Percentiles rank a stretch among this genome's conserved stretches.
Evolutionary conservation across 305 asterid genomes (phyloP).

Genomic region (Withania somnifera): DNA sequence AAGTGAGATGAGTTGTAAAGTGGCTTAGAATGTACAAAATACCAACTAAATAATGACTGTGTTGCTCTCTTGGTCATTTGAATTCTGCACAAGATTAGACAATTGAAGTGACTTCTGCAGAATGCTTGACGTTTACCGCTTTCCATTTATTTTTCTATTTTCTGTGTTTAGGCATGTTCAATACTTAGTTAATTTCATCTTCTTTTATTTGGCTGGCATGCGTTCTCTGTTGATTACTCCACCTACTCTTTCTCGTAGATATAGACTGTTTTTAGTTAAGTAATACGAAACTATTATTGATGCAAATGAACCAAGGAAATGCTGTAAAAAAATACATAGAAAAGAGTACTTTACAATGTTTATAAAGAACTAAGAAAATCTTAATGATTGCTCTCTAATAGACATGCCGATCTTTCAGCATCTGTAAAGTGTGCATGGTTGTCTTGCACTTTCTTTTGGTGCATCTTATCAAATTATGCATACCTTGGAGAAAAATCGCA

Average conservation of each 20-base stretch:
- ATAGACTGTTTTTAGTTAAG: not conserved
- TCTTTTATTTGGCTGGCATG: not conserved
- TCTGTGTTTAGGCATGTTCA: not conserved
- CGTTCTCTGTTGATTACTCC: not conserved
- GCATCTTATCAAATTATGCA: not conserved
- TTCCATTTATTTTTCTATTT: not conserved
- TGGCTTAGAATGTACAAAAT: constrained; percentile 8
- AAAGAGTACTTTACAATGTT: not conserved
- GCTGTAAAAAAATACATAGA: not conserved
- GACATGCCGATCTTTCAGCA: not conserved
- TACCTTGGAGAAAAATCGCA: not conserved
- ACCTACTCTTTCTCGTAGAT: not conserved
- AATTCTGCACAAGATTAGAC: not conserved
- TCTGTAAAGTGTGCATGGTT: not conserved
- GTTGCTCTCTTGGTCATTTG: not conserved
- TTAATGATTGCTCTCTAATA: not conserved
- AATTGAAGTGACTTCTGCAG: not conserved
- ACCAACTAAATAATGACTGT: not conserved
- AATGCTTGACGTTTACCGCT: not conserved
- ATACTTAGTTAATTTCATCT: not conserved
- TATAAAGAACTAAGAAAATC: not conserved
- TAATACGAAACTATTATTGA: not conserved
- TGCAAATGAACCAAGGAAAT: not conserved
- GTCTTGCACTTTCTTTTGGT: not conserved
- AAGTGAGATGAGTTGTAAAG: not conserved